Percentiles rank a stretch among this genome's conserved stretches.
These are phyloP conservation scores for Solanum bukasovii DNA, from an alignment of 257 asterid species.

Conservation along the genomic window DNA sequence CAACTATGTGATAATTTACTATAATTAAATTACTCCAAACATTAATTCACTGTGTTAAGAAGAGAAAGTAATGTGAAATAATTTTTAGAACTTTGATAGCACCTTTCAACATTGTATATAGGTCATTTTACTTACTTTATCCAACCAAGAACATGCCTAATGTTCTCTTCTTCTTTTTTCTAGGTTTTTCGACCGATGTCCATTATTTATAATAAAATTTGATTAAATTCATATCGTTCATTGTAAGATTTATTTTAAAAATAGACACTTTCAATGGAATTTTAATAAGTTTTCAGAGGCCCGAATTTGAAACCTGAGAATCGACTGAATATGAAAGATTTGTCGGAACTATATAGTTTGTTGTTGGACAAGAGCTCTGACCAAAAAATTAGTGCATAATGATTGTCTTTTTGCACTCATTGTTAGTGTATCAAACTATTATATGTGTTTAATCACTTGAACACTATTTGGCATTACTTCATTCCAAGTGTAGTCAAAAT, in stretches of 20 bases:
- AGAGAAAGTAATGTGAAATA: not conserved
- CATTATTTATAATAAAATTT: not conserved
- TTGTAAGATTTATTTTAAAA: fast-evolving
- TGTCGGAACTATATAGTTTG: not conserved
- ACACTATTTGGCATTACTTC: not conserved
- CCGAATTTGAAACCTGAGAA: not conserved
- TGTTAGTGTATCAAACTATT: not conserved
- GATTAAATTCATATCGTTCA: not conserved
- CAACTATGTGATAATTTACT: not conserved
- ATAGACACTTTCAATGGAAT: not conserved
- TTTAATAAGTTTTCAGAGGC: not conserved
- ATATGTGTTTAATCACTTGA: not conserved
- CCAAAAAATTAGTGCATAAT: not conserved
- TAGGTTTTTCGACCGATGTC: not conserved
- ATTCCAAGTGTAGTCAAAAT: not conserved
- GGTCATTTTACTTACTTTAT: not conserved
- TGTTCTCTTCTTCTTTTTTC: not conserved
- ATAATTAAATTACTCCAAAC: not conserved
- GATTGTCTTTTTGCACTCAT: not conserved
- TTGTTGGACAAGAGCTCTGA: not conserved
- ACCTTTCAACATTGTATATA: not conserved
- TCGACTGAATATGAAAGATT: not conserved
- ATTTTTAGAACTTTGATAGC: not conserved
- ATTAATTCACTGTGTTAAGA: not conserved
- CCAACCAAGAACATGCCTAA: not conserved